phyloP scores from a whole-genome alignment of 257 asterid genomes.

The Nicotiana knightiana region DNA sequence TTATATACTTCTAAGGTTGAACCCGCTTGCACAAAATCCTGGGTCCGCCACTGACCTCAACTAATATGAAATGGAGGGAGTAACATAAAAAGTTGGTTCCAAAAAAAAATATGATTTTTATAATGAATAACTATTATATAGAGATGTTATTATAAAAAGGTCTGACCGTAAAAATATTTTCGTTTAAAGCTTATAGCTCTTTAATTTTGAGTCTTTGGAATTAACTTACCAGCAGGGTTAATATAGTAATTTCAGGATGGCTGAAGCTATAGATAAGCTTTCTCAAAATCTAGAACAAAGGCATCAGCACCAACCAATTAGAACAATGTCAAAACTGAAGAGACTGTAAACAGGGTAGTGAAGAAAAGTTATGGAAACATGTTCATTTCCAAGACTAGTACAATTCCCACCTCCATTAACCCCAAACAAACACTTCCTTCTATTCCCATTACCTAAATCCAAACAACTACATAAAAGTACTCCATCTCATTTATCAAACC shows the following conservation, averaged over 20 bases:
- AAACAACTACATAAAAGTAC: slow-evolving; percentile 10
- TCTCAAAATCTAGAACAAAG: neutral
- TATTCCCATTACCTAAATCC: slow-evolving; percentile 22
- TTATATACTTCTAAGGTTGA: too few relatives aligned
- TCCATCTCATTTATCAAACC: slow-evolving; percentile 16
- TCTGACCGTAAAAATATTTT: too few relatives aligned
- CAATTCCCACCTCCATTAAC: slow-evolving; percentile 25
- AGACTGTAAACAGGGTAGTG: slow-evolving; percentile 1
- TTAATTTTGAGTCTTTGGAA: neutral
- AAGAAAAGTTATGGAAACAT: slow-evolving; percentile 34
- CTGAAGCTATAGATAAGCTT: neutral
- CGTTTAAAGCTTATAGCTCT: too few relatives aligned
- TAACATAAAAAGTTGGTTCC: too few relatives aligned
- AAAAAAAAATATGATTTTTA: too few relatives aligned
- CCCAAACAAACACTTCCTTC: slow-evolving; percentile 29
- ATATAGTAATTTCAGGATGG: neutral
- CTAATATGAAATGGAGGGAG: too few relatives aligned
- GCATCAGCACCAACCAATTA: neutral
- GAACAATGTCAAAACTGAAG: neutral
- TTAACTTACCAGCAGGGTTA: neutral
- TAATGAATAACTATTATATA: too few relatives aligned
- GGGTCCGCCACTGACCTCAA: too few relatives aligned
- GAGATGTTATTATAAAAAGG: too few relatives aligned
- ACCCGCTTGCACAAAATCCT: too few relatives aligned
- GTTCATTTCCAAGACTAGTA: slow-evolving; percentile 24